Evolutionary conservation across 805 yeast genomes (phyloP).

Genomic region (Zygotorulaspora danielsina): DNA sequence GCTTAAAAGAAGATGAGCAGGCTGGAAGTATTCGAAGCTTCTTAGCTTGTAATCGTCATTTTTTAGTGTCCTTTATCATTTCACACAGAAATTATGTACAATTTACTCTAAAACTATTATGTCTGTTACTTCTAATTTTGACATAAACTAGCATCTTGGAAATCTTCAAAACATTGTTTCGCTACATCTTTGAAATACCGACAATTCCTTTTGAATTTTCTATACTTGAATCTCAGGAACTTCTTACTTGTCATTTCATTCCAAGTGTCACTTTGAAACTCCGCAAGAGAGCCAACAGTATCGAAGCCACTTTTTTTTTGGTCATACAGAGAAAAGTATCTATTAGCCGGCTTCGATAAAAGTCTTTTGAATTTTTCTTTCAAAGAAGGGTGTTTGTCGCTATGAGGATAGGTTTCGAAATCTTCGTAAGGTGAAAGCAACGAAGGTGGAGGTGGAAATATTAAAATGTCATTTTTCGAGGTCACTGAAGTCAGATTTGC

Average conservation of each 20-base stretch:
- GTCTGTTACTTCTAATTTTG: too few relatives aligned
- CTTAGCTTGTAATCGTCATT: too few relatives aligned
- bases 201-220: constrained; percentile 17
- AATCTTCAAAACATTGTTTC: constrained; percentile 22
- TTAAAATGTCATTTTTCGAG: neutral
- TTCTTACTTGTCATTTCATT: constrained; percentile 19
- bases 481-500: neutral
- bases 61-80: too few relatives aligned
- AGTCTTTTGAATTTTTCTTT: constrained; percentile 10
- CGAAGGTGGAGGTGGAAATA: constrained; percentile 14
- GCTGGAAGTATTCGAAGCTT: too few relatives aligned
- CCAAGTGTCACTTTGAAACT: constrained; percentile 13
- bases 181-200: constrained; percentile 21
- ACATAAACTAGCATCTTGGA: constrained; percentile 10
- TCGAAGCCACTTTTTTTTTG: constrained; percentile 4
- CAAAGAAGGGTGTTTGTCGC: constrained; percentile 1
- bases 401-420: constrained; percentile 6
- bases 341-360: constrained; percentile 6
- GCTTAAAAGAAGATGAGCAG: too few relatives aligned
- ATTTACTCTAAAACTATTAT: too few relatives aligned
- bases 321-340: neutral
- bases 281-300: constrained; percentile 12
- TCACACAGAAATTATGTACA: too few relatives aligned
- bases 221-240: constrained; percentile 18
- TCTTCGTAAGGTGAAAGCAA: constrained; percentile 9